Base-by-base conservation (phyloP, 31 red algal species). In the Endocladia muricata region DNA sequence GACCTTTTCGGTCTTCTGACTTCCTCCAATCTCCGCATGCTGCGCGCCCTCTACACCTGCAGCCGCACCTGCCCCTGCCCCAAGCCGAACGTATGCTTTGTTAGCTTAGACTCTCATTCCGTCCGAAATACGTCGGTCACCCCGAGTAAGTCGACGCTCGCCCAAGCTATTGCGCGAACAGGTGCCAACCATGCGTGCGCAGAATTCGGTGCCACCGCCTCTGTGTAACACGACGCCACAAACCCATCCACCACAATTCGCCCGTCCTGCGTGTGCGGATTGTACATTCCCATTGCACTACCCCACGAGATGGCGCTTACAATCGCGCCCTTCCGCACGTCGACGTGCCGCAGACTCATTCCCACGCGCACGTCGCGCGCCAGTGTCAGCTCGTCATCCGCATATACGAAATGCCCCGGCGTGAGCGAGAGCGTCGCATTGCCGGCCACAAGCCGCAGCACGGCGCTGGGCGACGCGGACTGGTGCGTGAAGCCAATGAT, bases 231-330 rank as follows among this genome's bases (percentile, higher is more conserved):
- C 25, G 34, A 11, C 7, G 29, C 31, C 55, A 74, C 28, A 3
- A 74, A 34, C 3, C 37, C 70, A 17, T 74, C 34, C 29, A 74
- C 70, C 25, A 74, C 70, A 5, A 74, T 61, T n/a, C 55, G 39
- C n/a, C 70, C 70, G 0, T 30, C 30, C 70, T 36, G n/a, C 70
- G 70, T 74, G n/a, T 74, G 70, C 70, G 70, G 48, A 74, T 74
- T 74, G 37, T 49, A 74, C 49, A 74, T 34, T 6, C 70, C 70
- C 70, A 67, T 15, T 8, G 4, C 15, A 37, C 70, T n/a, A 31
- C 13, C 23, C 48, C 70, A 4, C 55, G 49, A n/a, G n/a, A n/a
- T n/a, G n/a, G n/a, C n/a, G n/a, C n/a, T 6, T 57, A 26, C 60
- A 74, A 26, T 7, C 9, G 6, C 70, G 4, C 70, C 70, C 25